Evolutionary conservation across 768 basidiomycete species (phyloP).

Genomic region (Jaapia argillacea): DNA sequence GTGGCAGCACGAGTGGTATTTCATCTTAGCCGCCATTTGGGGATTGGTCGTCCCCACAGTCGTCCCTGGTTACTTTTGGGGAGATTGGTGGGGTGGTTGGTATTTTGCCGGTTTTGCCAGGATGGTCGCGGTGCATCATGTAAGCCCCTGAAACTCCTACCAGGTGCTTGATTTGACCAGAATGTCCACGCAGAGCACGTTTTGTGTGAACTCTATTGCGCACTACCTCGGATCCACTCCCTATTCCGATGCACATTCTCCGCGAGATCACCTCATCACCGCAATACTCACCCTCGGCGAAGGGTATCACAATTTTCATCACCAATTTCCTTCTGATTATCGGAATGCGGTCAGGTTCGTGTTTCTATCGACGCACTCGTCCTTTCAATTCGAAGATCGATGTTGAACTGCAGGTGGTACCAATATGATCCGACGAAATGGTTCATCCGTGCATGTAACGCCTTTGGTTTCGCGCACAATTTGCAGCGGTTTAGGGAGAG

Average conservation of each 20-base stretch:
- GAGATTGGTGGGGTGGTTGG: constrained; percentile 43
- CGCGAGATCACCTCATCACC: constrained; percentile 39
- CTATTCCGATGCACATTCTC: constrained; percentile 47
- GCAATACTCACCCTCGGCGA: constrained; percentile 58
- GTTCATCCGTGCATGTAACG: constrained; percentile 65
- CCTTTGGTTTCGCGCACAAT: constrained; percentile 66
- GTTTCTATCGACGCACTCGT: too few species aligned
- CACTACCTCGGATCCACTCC: constrained; percentile 47
- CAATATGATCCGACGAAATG: constrained; percentile 60
- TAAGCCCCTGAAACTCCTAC: constrained; percentile 14
- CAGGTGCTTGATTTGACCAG: background rate
- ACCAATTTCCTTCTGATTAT: constrained; percentile 38
- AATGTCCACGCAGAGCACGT: constrained; percentile 27
- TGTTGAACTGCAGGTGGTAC: constrained; percentile 45
- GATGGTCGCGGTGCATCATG: constrained; percentile 41
- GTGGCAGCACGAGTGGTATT: constrained; percentile 44
- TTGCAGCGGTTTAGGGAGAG: constrained; percentile 82
- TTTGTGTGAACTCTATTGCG: constrained; percentile 50
- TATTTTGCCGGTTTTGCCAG: constrained; percentile 39
- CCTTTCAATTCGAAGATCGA: too few species aligned
- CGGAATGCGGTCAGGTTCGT: background rate
- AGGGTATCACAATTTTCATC: constrained; percentile 77
- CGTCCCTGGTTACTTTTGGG: constrained; percentile 41
- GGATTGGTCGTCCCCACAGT: constrained; percentile 36
- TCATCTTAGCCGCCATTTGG: constrained; percentile 30